Evolutionary conservation across 257 asterid genomes (phyloP).

Genomic region (Solanum boliviense): DNA sequence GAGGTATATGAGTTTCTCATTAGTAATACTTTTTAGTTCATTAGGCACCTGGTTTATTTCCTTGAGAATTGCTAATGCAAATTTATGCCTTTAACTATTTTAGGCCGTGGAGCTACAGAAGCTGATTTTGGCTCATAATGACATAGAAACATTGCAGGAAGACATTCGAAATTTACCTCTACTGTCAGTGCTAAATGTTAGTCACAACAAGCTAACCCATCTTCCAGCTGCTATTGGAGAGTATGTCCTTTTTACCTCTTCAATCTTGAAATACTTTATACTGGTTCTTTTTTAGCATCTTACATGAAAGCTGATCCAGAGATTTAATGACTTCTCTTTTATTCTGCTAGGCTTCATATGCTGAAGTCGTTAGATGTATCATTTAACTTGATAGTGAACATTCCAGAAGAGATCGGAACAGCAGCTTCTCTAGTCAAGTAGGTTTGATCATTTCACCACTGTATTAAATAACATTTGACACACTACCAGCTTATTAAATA

Average conservation of each 20-base stretch:
- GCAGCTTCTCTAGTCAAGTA: slow-evolving; percentile 81
- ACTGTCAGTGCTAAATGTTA: slow-evolving; percentile 60
- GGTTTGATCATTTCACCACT: slow-evolving; percentile 15
- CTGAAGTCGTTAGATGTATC: slow-evolving; percentile 77
- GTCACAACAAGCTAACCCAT: slow-evolving; percentile 69
- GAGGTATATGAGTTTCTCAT: slow-evolving; percentile 43
- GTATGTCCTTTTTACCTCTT: slow-evolving; percentile 31
- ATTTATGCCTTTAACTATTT: not conserved
- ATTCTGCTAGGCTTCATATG: slow-evolving; percentile 54
- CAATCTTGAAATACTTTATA: not conserved
- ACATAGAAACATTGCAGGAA: slow-evolving; percentile 65
- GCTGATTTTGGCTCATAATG: slow-evolving; percentile 87
- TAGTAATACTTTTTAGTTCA: not conserved
- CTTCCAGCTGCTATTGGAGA: slow-evolving; percentile 93
- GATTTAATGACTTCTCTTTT: not conserved
- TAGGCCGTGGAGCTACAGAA: slow-evolving; percentile 94
- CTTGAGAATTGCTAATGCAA: not conserved
- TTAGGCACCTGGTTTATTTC: not conserved
- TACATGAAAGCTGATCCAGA: not conserved
- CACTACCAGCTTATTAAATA: not conserved
- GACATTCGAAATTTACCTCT: slow-evolving; percentile 67
- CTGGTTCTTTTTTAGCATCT: not conserved
- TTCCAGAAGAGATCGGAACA: slow-evolving; percentile 80
- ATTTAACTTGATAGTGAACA: slow-evolving; percentile 41
- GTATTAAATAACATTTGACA: not conserved